Conservation (phyloP, 202 grass and related monocot species). For the Zoysia matrella region DNA sequence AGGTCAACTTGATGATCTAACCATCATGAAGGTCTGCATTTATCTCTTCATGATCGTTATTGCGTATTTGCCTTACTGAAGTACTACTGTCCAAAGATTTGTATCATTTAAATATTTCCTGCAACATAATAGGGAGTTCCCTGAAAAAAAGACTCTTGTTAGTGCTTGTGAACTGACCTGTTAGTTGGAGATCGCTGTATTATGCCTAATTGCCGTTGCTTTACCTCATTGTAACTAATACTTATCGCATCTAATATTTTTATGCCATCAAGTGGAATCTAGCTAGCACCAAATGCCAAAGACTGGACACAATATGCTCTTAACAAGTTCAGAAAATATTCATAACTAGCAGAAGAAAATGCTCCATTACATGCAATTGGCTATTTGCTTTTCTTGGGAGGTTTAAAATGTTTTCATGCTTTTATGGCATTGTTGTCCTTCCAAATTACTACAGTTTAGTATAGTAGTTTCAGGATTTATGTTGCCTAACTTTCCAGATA, state of each 20-base stretch:
- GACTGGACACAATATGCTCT: neutral
- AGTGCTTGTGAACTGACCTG: neutral
- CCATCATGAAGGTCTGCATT: constrained; percentile 81
- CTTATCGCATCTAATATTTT: neutral
- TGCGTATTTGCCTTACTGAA: neutral
- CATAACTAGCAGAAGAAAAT: constrained; percentile 4
- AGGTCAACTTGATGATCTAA: constrained; percentile 89
- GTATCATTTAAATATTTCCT: constrained; percentile 18
- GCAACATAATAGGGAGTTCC: constrained; percentile 7
- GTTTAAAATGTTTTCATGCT: constrained; percentile 2
- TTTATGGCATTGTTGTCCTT: constrained; percentile 3
- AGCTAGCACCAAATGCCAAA: neutral
- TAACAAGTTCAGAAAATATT: constrained; percentile 30
- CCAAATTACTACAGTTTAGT: constrained; percentile 4
- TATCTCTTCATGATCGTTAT: constrained; percentile 25
- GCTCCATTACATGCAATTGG: neutral
- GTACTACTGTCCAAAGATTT: constrained; percentile 1
- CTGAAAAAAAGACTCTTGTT: neutral
- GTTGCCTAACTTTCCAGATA: constrained; percentile 28
- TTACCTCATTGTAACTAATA: constrained; percentile 27
- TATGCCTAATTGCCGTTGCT: constrained; percentile 12
- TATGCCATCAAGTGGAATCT: constrained; percentile 21
- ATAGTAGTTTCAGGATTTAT: constrained; percentile 24
- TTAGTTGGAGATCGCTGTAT: constrained; percentile 15
- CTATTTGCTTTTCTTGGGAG: constrained; percentile 18